phyloP scores from a whole-genome alignment of 371 early-diverging fungal genomes.

The Mucor piriformis region DNA sequence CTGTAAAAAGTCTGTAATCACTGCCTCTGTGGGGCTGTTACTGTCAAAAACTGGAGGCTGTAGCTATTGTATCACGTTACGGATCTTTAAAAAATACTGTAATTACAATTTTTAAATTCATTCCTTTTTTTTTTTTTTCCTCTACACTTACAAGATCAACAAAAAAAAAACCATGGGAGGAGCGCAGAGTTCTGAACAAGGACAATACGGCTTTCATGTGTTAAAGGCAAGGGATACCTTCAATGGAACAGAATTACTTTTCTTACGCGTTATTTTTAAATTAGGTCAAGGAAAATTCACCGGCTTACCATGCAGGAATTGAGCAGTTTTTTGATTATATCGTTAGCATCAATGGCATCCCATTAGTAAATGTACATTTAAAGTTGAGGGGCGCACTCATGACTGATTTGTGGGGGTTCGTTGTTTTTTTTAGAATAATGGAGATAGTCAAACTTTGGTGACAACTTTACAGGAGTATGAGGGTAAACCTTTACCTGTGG shows the following conservation, averaged over 20 bases:
- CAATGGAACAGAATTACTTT: background rate
- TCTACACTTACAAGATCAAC: no score
- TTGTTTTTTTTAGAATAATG: conserved; percentile 37
- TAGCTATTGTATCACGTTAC: no score
- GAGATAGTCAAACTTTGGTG: conserved; percentile 53
- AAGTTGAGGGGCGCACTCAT: no score
- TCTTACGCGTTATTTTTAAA: background rate
- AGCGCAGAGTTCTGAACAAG: conserved; percentile 52
- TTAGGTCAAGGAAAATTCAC: conserved; percentile 45
- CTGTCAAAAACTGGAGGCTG: no score
- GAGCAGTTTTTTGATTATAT: conserved; percentile 82
- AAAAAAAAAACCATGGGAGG: conserved; percentile 32
- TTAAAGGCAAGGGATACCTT: conserved; percentile 33
- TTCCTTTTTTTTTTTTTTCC: no score
- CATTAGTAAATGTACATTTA: conserved; percentile 41
- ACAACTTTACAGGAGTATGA: conserved; percentile 55
- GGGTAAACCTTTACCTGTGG: conserved; percentile 56
- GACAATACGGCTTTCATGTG: conserved; percentile 52
- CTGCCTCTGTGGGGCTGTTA: no score
- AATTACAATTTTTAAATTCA: no score
- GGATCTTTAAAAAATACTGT: no score
- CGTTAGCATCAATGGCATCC: conserved; percentile 63
- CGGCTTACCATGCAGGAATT: conserved; percentile 71
- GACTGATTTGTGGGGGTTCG: no score
- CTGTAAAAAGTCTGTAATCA: no score